Evolutionary conservation across 2,329 filamentous ascomycete species (phyloP).

Genomic region (Microsporum canis): DNA sequence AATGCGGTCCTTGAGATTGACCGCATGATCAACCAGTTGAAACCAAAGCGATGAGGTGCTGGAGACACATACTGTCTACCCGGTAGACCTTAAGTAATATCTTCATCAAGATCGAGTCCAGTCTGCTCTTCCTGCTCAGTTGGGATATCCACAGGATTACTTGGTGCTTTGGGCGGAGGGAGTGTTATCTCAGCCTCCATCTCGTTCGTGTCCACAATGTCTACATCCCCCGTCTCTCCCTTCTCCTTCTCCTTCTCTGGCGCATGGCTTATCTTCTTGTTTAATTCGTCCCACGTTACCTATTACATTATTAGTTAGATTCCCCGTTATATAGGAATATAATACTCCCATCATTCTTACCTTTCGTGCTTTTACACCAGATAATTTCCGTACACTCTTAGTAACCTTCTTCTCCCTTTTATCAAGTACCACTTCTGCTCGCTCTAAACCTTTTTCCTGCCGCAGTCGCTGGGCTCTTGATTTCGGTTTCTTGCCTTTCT

Average conservation of each 20-base stretch:
- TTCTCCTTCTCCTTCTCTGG: slow-evolving; percentile 4
- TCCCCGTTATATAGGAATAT: slow-evolving; percentile 3
- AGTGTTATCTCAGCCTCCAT: slow-evolving; percentile 5
- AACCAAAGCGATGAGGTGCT: slow-evolving; percentile 31
- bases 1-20: slow-evolving; percentile 69
- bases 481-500: slow-evolving; percentile 38
- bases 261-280: slow-evolving; percentile 7
- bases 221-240: slow-evolving; percentile 5
- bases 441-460: slow-evolving; percentile 45
- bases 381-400: slow-evolving; percentile 41
- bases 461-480: slow-evolving; percentile 44
- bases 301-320: slow-evolving; percentile 9
- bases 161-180: slow-evolving; percentile 15
- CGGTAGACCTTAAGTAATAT: slow-evolving; percentile 31
- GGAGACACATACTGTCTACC: slow-evolving; percentile 6
- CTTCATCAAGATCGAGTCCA: slow-evolving; percentile 30
- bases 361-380: slow-evolving; percentile 39
- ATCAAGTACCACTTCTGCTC: slow-evolving; percentile 44
- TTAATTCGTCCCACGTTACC: slow-evolving; percentile 16
- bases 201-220: slow-evolving; percentile 10
- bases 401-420: slow-evolving; percentile 46
- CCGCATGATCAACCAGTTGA: slow-evolving; percentile 52
- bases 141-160: background rate
- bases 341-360: slow-evolving; percentile 16
- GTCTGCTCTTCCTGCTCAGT: slow-evolving; percentile 18